phyloP scores from a whole-genome alignment of 2,329 filamentous ascomycete genomes.

The Ploettnerulaceae sp. region DNA sequence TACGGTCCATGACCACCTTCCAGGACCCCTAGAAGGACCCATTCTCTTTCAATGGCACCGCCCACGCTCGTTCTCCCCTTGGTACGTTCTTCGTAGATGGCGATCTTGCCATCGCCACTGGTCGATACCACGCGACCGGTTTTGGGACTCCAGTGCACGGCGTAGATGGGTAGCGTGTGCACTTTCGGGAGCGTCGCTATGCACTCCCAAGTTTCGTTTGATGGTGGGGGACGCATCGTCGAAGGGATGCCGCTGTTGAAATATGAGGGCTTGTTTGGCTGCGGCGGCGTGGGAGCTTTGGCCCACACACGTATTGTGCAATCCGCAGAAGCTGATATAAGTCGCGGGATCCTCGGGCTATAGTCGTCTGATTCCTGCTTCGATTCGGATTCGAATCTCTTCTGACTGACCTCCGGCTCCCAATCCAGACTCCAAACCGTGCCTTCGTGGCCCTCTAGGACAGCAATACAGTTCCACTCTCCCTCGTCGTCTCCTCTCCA shows the following conservation, averaged over 20 bases:
- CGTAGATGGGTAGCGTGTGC: conserved; percentile 80
- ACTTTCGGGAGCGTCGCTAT: conserved; percentile 67
- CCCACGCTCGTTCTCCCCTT: conserved; percentile 28
- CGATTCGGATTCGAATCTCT: conserved; percentile 12
- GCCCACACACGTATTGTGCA: conserved; percentile 75
- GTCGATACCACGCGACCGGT: conserved; percentile 80
- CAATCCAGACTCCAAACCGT: conserved; percentile 89
- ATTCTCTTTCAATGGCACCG: conserved; percentile 45
- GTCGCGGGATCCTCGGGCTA: conserved; percentile 47
- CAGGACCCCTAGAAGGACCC: conserved; percentile 66
- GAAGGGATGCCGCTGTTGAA: conserved; percentile 66
- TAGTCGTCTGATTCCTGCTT: conserved; percentile 34
- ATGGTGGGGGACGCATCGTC: conserved; percentile 68
- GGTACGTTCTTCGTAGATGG: conserved; percentile 65
- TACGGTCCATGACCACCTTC: conserved; percentile 82
- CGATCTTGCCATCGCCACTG: conserved; percentile 79
- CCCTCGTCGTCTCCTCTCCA: conserved; percentile 45
- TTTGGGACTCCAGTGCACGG: conserved; percentile 73
- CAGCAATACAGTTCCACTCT: conserved; percentile 76
- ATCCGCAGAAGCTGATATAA: conserved; percentile 85
- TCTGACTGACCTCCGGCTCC: conserved; percentile 43
- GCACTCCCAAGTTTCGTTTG: conserved; percentile 80
- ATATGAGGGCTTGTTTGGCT: conserved; percentile 30
- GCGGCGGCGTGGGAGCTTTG: conserved; percentile 37
- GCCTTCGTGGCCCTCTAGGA: conserved; percentile 72